phyloP scores from a whole-genome alignment of 257 asterid genomes.

The Nicotiana obtusifolia region DNA sequence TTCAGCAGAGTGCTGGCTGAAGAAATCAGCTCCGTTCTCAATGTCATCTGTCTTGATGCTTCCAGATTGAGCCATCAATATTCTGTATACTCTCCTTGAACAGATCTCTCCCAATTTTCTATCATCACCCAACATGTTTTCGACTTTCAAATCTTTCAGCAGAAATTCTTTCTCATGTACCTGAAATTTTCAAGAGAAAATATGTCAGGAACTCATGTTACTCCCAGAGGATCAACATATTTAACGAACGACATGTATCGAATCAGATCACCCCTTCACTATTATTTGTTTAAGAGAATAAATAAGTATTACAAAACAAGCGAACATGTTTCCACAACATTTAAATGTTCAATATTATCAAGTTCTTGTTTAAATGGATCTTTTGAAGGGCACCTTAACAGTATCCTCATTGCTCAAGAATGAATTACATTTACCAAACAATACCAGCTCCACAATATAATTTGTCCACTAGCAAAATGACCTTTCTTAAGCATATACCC shows the following conservation, averaged over 20 bases:
- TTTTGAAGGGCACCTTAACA: not conserved
- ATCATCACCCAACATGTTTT: conserved; percentile 64
- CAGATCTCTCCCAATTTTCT: conserved; percentile 88
- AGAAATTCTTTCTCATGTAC: conserved; percentile 92
- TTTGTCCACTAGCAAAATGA: not conserved
- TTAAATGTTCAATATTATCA: not conserved
- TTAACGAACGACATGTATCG: not conserved
- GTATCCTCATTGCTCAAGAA: not conserved
- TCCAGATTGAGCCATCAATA: conserved; percentile 83
- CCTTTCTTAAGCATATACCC: not conserved
- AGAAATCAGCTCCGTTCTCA: conserved; percentile 91
- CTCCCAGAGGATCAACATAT: not conserved
- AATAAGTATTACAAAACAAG: not conserved
- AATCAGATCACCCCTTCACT: not conserved
- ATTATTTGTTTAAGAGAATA: not conserved
- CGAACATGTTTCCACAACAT: not conserved
- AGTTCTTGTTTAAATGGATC: not conserved
- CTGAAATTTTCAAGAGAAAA: conserved; percentile 27
- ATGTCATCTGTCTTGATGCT: conserved; percentile 78
- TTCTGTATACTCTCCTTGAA: conserved; percentile 85
- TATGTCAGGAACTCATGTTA: not conserved
- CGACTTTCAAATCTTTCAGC: conserved; percentile 64
- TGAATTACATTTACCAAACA: not conserved
- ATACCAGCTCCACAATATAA: not conserved
- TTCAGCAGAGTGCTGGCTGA: conserved; percentile 25